A percentile compares a stretch with the other conserved stretches of the same genome.
Evolutionary conservation across 148 eudicot genomes (phyloP).

Genomic region (Persicaria tinctoria): DNA sequence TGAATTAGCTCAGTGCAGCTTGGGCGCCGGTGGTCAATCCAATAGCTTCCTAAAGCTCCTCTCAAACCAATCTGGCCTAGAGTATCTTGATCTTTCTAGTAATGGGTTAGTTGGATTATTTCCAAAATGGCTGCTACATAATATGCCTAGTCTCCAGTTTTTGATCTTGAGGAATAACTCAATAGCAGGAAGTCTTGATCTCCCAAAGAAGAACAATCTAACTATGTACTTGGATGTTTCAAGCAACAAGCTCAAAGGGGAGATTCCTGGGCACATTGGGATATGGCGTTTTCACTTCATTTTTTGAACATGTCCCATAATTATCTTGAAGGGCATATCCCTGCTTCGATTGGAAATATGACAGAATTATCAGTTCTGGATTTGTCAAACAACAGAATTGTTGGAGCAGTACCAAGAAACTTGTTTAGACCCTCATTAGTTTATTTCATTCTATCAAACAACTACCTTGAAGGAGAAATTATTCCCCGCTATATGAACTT

Average conservation of each 20-base stretch:
- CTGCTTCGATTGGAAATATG: neutral
- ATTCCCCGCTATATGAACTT: too few relatives aligned
- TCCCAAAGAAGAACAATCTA: slow-evolving; percentile 1
- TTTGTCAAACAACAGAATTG: neutral
- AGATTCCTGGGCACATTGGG: slow-evolving; percentile 12
- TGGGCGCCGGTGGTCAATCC: too few relatives aligned
- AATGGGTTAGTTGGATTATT: neutral
- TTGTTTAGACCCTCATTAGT: too few relatives aligned
- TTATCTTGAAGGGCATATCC: too few relatives aligned
- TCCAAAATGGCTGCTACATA: slow-evolving; percentile 16
- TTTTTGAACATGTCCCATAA: too few relatives aligned
- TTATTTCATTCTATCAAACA: too few relatives aligned
- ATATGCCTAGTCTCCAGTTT: slow-evolving; percentile 11
- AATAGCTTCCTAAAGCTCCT: neutral
- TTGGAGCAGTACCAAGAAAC: too few relatives aligned
- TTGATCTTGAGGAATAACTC: too few relatives aligned
- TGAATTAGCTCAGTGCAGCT: too few relatives aligned
- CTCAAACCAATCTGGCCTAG: too few relatives aligned
- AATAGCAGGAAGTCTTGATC: neutral
- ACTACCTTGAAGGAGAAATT: too few relatives aligned
- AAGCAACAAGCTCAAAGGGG: slow-evolving; percentile 7
- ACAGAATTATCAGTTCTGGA: neutral
- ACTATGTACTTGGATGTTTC: neutral
- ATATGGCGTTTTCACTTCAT: neutral
- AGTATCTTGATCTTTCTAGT: slow-evolving; percentile 5